Evolutionary conservation across 805 yeast species (phyloP).

Genomic region (Starmerella sp.): DNA sequence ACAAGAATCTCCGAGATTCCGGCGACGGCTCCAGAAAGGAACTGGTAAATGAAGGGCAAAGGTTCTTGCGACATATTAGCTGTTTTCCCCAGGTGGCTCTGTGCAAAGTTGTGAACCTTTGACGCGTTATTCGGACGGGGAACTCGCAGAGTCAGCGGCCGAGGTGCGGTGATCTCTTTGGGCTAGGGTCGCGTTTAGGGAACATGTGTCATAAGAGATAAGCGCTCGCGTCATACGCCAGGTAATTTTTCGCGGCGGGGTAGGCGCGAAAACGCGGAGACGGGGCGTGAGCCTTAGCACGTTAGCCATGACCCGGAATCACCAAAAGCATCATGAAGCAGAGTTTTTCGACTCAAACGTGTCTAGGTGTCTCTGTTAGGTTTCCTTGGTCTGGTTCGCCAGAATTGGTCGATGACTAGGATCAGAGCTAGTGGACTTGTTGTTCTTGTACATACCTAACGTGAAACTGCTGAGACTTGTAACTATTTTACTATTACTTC

Average conservation of each 20-base stretch:
- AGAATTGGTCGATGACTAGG: no score
- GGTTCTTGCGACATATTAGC: not conserved
- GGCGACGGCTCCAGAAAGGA: slow-evolving; percentile 85
- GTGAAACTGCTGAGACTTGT: no score
- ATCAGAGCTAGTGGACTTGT: no score
- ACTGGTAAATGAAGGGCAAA: slow-evolving; percentile 84
- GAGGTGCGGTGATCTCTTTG: not conserved
- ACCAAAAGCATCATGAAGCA: no score
- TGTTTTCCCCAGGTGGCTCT: not conserved
- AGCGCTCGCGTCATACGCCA: not conserved
- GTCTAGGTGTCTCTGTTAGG: no score
- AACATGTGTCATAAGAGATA: not conserved
- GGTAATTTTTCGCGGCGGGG: not conserved
- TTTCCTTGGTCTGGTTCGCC: no score
- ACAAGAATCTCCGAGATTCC: slow-evolving; percentile 92
- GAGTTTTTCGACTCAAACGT: no score
- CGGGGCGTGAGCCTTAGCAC: no score
- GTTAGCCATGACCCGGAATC: no score
- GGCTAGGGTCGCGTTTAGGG: not conserved
- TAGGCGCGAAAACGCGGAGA: not conserved
- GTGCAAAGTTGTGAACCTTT: no score
- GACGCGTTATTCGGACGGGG: not conserved
- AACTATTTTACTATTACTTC: no score
- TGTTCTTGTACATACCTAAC: no score
- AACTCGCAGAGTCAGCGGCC: not conserved